A percentile compares a stretch with the other conserved stretches of the same genome.
phyloP scores from a whole-genome alignment of 192 early-diverging fungal genomes.

The Mortierella hygrophila region DNA sequence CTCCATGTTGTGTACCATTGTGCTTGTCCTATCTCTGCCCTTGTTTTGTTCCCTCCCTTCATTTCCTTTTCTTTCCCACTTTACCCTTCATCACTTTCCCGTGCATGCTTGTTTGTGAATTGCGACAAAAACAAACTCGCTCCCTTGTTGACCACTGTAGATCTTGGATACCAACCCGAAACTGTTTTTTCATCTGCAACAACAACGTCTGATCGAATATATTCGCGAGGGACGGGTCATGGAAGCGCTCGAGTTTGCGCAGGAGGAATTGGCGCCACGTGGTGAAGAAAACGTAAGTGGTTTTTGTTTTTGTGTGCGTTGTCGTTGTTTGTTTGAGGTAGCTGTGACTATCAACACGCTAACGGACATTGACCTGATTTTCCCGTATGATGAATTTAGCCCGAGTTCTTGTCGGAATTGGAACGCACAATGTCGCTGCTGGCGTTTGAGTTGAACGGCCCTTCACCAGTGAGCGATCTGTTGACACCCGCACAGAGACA shows the following conservation, averaged over 20 bases:
- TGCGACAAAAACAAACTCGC: neutral
- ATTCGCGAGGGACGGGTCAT: slow-evolving; percentile 85
- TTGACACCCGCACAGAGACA: slow-evolving; percentile 92
- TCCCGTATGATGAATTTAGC: slow-evolving; percentile 55
- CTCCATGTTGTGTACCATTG: neutral
- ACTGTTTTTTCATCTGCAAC: slow-evolving; percentile 96
- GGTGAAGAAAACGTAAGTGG: slow-evolving; percentile 90
- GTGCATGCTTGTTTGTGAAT: slow-evolving; percentile 9
- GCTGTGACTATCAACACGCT: neutral
- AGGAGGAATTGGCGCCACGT: slow-evolving; percentile 96
- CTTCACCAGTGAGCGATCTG: slow-evolving; percentile 88
- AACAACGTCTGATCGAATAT: slow-evolving; percentile 96
- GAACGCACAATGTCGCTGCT: slow-evolving; percentile 97
- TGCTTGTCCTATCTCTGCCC: neutral
- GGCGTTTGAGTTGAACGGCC: slow-evolving; percentile 83
- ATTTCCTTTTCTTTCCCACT: neutral
- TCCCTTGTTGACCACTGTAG: slow-evolving; percentile 52
- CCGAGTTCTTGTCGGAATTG: slow-evolving; percentile 95
- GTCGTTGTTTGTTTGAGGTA: neutral
- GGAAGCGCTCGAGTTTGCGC: slow-evolving; percentile 95
- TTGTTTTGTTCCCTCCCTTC: slow-evolving; percentile 1
- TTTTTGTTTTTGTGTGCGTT: slow-evolving; percentile 6
- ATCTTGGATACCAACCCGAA: slow-evolving; percentile 95
- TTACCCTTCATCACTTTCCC: slow-evolving; percentile 3
- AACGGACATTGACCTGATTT: neutral